Evolutionary conservation across 1,284 basidiomycete species (phyloP), one percentile per base, ranked within the genome.

Genomic region (Cryptococcus jaspeensis): DNA sequence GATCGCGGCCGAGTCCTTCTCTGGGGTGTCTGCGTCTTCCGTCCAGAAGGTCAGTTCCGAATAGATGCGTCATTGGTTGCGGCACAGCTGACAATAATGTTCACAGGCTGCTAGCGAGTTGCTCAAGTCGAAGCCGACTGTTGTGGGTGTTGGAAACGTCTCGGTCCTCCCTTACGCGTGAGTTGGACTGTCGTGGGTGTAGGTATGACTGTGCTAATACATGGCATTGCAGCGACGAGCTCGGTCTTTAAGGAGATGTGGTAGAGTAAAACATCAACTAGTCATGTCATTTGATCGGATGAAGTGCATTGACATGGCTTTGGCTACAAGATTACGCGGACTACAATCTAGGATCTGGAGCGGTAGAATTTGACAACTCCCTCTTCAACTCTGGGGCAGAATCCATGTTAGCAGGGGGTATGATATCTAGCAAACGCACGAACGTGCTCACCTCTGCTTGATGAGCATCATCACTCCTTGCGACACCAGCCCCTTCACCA

Each of bases 141-240:
- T 84, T 63, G 90, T 96, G 47, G 87, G 86, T 28, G 82, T 95
- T 53, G 93, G 92, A 55, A 85, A 94, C 72, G 79, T 86, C 65
- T 78, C 82, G 70, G 73, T 84, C 41, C 83, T 96, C 51, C 92
- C 92, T 44, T 89, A 88, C 76, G 84, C 85, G 79, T 75, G 56
- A 75, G 73, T 73, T 7, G 38, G 28, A 52, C 28, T 39, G 37
- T 45, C 18, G 13, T 8, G n/a, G 15, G 13, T 35, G 20, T n/a
- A n/a, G n/a, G n/a, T n/a, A n/a, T n/a, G n/a, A n/a, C n/a, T n/a
- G 13, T 44, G 20, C 12, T 42, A 32, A 38, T 41, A 22, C 28
- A 50, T 39, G 44, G 15, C 45, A 28, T 13, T 20, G 9, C 57
- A 77, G 75, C 51, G 90, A 92, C 73, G 91, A 93, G 78, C 78